Percentiles rank a stretch among this genome's conserved stretches.
Conservation (phyloP, 2,329 filamentous ascomycete genomes). For the Fusarium tjaetaba region DNA sequence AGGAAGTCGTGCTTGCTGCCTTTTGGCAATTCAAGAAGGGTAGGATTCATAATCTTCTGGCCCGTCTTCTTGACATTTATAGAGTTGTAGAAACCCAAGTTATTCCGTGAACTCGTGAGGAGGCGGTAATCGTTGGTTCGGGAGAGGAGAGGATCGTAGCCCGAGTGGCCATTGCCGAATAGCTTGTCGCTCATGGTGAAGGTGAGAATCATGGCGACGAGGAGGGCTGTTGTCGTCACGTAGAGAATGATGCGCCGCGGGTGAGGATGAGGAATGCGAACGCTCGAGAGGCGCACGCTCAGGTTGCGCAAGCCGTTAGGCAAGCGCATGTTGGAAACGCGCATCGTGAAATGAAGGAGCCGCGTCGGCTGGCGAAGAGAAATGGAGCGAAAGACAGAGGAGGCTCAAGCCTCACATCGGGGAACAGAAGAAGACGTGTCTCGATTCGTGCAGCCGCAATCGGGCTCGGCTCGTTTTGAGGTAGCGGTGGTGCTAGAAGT, state of each 20-base stretch:
- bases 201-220: constrained; percentile 20
- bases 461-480: neutral
- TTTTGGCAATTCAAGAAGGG: constrained; percentile 33
- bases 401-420: constrained; percentile 23
- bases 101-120: constrained; percentile 31
- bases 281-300: constrained; percentile 1
- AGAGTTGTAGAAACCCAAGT: constrained; percentile 34
- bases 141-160: constrained; percentile 33
- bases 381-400: neutral
- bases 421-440: constrained; percentile 1
- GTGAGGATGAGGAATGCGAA: constrained; percentile 25
- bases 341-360: constrained; percentile 7
- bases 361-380: neutral
- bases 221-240: constrained; percentile 12
- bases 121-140: constrained; percentile 35
- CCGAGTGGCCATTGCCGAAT: neutral
- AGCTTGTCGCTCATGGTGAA: constrained; percentile 3
- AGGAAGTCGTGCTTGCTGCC: constrained; percentile 37
- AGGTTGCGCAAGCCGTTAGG: constrained; percentile 21
- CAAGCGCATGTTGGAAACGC: constrained; percentile 20
- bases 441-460: neutral
- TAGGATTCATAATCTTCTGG: constrained; percentile 39
- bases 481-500: neutral
- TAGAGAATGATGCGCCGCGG: constrained; percentile 31
- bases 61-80: constrained; percentile 38